A percentile compares a stretch with the other conserved stretches of the same genome.
Conservation (phyloP, 345 rosid genomes). For the Stellera chamaejasme region DNA sequence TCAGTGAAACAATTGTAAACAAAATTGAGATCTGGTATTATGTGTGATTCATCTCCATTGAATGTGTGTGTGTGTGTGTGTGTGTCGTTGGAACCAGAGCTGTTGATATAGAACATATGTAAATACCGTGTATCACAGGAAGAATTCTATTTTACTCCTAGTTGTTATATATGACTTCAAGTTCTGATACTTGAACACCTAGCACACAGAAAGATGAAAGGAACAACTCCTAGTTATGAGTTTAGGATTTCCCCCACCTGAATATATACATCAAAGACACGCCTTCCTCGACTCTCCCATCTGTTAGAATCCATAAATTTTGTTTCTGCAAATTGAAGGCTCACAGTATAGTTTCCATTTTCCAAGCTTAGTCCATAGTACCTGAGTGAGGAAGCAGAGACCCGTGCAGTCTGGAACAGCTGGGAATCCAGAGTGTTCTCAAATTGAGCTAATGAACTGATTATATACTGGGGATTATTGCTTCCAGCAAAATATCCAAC, state of each 20-base stretch:
- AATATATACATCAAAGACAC: conserved; percentile 43
- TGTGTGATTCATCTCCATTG: no score
- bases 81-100: no score
- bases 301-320: conserved; percentile 12
- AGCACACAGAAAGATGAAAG: no score
- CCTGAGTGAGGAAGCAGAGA: conserved; percentile 65
- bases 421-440: conserved; percentile 27
- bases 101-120: no score
- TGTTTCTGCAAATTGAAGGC: conserved; percentile 40
- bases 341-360: conserved; percentile 65
- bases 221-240: no score
- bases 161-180: no score
- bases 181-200: no score
- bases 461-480: conserved; percentile 23
- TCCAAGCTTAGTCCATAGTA: conserved; percentile 77
- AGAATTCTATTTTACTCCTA: no score
- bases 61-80: no score
- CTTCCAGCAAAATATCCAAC: conserved; percentile 28
- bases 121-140: no score
- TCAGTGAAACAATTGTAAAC: no score
- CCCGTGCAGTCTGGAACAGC: conserved; percentile 48
- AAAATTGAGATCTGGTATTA: no score
- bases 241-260: conserved; percentile 23
- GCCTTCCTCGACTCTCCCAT: conserved; percentile 42
- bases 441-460: conserved; percentile 22